These are phyloP conservation scores for Leptographium flavum DNA, from an alignment of 2,329 filamentous ascomycete genomes.

Conservation along the genomic window DNA sequence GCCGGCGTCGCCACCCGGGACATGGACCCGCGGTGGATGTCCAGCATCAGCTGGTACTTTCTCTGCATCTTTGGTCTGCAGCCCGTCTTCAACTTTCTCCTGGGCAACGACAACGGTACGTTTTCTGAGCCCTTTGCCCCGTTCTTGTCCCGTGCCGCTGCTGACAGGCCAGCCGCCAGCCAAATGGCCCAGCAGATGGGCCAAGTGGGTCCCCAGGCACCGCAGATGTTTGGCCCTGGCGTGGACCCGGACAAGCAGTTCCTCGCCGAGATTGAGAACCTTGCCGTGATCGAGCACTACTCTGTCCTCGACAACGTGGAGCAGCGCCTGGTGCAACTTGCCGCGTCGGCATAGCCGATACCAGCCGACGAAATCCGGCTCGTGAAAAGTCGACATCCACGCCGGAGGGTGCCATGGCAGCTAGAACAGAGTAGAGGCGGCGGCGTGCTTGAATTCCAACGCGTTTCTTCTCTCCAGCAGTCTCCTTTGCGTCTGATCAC, in stretches of 20 bases:
- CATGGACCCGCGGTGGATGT: conserved; percentile 97
- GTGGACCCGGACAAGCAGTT: conserved; percentile 96
- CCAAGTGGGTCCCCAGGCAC: conserved; percentile 58
- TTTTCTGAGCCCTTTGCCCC: conserved; percentile 7
- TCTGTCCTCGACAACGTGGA: conserved; percentile 84
- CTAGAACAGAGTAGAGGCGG: not conserved
- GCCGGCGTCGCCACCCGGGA: conserved; percentile 91
- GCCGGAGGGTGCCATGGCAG: too few species aligned
- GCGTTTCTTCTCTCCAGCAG: too few species aligned
- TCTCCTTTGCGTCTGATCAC: too few species aligned
- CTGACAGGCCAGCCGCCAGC: conserved; percentile 52
- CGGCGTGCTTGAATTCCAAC: too few species aligned
- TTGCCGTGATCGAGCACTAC: conserved; percentile 88
- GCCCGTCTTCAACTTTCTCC: conserved; percentile 91
- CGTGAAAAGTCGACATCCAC: too few species aligned
- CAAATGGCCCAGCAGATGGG: conserved; percentile 87
- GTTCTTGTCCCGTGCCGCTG: not conserved
- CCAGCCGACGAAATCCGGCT: not conserved
- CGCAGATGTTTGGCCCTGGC: conserved; percentile 73
- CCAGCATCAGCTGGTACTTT: conserved; percentile 97
- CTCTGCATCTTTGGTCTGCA: conserved; percentile 93
- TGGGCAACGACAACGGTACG: conserved; percentile 91
- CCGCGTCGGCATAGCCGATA: not conserved
- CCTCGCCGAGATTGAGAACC: conserved; percentile 79
- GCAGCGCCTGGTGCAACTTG: conserved; percentile 56